These are phyloP conservation scores for Jaapia argillacea DNA, from an alignment of 768 basidiomycete genomes.

Conservation along the genomic window DNA sequence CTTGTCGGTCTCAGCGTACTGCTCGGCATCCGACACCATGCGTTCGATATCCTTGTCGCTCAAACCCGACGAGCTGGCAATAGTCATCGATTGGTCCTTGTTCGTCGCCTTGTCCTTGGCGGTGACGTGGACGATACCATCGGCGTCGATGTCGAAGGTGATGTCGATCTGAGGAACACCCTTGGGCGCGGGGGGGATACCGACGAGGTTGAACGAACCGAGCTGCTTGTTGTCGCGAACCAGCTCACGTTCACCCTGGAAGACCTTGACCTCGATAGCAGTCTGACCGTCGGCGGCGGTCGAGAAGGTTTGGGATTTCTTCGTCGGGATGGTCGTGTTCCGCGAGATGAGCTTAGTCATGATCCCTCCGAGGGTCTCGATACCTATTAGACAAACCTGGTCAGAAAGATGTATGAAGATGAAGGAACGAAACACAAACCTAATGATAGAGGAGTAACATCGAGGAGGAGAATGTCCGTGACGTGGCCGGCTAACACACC, in stretches of 20 bases:
- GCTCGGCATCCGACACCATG: slow-evolving; percentile 93
- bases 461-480: slow-evolving; percentile 89
- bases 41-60: slow-evolving; percentile 94
- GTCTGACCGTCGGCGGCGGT: slow-evolving; percentile 98
- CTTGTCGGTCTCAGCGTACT: slow-evolving; percentile 91
- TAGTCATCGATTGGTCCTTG: slow-evolving; percentile 95
- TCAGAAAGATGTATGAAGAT: background rate
- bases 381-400: slow-evolving; percentile 47
- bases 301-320: slow-evolving; percentile 98
- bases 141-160: slow-evolving; percentile 96
- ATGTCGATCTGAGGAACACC: slow-evolving; percentile 74
- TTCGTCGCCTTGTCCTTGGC: slow-evolving; percentile 90
- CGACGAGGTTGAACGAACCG: slow-evolving; percentile 98
- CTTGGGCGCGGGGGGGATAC: slow-evolving; percentile 80
- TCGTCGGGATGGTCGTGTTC: slow-evolving; percentile 99
- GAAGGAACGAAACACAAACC: slow-evolving; percentile 36
- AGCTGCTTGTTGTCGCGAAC: slow-evolving; percentile 98
- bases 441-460: slow-evolving; percentile 94
- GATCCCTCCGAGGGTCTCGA: slow-evolving; percentile 97
- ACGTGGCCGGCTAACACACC: slow-evolving; percentile 96
- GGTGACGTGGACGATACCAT: slow-evolving; percentile 95
- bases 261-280: slow-evolving; percentile 99
- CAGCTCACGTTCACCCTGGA: slow-evolving; percentile 98
- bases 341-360: slow-evolving; percentile 98
- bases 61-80: slow-evolving; percentile 94